A percentile compares a stretch with the other conserved stretches of the same genome.
Conservation (phyloP, 78 protist genomes). For the Pigoraptor vietnamica region DNA sequence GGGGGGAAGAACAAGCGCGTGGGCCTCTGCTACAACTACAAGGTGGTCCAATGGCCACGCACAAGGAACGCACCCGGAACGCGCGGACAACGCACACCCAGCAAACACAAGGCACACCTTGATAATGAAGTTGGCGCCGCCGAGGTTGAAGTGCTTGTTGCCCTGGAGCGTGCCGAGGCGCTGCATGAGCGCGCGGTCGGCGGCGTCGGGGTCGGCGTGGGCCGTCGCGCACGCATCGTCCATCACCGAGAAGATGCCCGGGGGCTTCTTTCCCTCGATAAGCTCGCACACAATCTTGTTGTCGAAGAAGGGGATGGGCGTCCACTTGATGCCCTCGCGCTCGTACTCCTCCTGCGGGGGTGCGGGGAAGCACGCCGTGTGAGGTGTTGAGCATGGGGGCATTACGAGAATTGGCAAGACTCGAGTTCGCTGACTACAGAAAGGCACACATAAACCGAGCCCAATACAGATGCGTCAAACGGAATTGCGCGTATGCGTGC, state of each 20-base stretch:
- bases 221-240: conserved; percentile 81
- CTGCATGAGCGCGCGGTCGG: conserved; percentile 74
- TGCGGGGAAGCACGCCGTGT: conserved; percentile 59
- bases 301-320: conserved; percentile 74
- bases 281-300: conserved; percentile 84
- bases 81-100: not conserved
- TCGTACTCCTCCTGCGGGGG: conserved; percentile 77
- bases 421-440: no score
- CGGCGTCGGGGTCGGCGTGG: conserved; percentile 73
- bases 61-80: no score
- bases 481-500: conserved; percentile 12
- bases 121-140: not conserved
- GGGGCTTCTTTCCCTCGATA: conserved; percentile 73
- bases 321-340: conserved; percentile 88
- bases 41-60: no score
- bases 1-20: not conserved
- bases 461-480: conserved; percentile 1
- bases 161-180: conserved; percentile 37
- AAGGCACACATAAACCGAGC: conserved; percentile 40
- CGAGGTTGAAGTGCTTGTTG: conserved; percentile 54
- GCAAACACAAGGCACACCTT: not conserved
- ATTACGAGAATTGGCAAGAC: no score
- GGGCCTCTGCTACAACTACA: not conserved
- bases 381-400: not conserved
- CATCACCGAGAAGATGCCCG: conserved; percentile 78